Evolutionary conservation across 192 early-diverging fungal genomes (phyloP).

Genomic region (Lobulomyces angularis): DNA sequence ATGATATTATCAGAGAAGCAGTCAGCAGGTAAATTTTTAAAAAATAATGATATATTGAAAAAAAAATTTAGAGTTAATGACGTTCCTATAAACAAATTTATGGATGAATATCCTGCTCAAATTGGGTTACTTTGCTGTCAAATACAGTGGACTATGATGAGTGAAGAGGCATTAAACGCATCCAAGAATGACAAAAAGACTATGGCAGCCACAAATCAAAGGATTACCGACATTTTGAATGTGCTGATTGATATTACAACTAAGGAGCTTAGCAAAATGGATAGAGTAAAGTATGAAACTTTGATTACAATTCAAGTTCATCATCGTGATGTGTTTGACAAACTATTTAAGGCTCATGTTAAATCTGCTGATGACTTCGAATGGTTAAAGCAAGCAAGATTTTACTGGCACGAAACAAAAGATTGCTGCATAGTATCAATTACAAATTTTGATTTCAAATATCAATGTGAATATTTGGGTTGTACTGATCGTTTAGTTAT

Average conservation of each 20-base stretch:
- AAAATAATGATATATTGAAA: no score
- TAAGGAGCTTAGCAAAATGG: conserved; percentile 51
- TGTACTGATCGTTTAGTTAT: conserved; percentile 53
- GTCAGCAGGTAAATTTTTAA: no score
- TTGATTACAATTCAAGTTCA: conserved; percentile 59
- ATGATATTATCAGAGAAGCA: conserved; percentile 48
- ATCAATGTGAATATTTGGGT: conserved; percentile 54
- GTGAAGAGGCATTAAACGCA: conserved; percentile 38
- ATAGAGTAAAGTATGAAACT: conserved; percentile 49
- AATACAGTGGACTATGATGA: conserved; percentile 50
- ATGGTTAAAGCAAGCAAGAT: conserved; percentile 52
- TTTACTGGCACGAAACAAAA: conserved; percentile 59
- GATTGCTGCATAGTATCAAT: conserved; percentile 52
- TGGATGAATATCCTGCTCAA: conserved; percentile 55
- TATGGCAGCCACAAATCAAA: conserved; percentile 43
- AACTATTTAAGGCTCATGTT: conserved; percentile 43
- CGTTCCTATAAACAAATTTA: conserved; percentile 46
- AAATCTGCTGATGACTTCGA: conserved; percentile 51
- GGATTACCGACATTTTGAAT: conserved; percentile 48
- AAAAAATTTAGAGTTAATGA: conserved; percentile 42
- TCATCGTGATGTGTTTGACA: conserved; percentile 55
- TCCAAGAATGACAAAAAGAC: conserved; percentile 54
- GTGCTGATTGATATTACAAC: conserved; percentile 49
- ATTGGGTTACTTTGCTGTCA: conserved; percentile 47
- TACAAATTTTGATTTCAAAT: conserved; percentile 53